A percentile compares a stretch with the other conserved stretches of the same genome.
Conservation (phyloP, 352 stramenopile species). For the Globisporangium ultimum region DNA sequence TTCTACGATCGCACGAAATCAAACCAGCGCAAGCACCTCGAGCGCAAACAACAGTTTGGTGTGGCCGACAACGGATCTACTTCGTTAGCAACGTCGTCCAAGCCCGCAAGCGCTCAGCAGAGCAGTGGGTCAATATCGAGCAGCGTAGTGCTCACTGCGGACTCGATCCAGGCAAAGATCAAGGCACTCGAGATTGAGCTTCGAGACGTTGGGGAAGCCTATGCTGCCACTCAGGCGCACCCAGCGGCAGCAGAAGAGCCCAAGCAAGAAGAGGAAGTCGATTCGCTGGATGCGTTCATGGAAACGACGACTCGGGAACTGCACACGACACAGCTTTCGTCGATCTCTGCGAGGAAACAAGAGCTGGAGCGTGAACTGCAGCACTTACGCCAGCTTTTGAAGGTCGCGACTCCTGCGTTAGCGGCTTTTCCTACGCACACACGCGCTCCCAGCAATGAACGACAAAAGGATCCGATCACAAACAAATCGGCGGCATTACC, state of each 20-base stretch:
- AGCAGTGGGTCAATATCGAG: not conserved
- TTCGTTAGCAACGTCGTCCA: not conserved
- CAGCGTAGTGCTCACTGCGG: conserved; percentile 43
- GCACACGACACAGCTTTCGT: conserved; percentile 27
- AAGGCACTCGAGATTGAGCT: conserved; percentile 34
- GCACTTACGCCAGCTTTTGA: conserved; percentile 44
- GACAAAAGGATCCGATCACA: not conserved
- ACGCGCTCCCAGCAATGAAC: not conserved
- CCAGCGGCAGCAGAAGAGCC: conserved; percentile 8
- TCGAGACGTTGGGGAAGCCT: conserved; percentile 22
- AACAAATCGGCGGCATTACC: not conserved
- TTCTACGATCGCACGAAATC: conserved; percentile 75
- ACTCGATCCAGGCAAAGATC: conserved; percentile 50
- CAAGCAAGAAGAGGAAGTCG: conserved; percentile 25
- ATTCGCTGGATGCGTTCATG: conserved; percentile 74
- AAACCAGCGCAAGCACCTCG: conserved; percentile 46
- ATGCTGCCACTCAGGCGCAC: conserved; percentile 1
- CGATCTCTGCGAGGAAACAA: conserved; percentile 19
- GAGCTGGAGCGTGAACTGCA: conserved; percentile 38
- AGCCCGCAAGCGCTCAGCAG: not conserved
- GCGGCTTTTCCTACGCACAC: conserved; percentile 1
- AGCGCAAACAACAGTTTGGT: conserved; percentile 26
- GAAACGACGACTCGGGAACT: conserved; percentile 46
- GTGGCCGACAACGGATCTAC: not conserved
- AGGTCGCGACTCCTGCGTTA: conserved; percentile 53